A percentile compares a stretch with the other conserved stretches of the same genome.
These are phyloP conservation scores for Babesia gibsoni DNA, from an alignment of 169 alveolate genomes.

Conservation along the genomic window DNA sequence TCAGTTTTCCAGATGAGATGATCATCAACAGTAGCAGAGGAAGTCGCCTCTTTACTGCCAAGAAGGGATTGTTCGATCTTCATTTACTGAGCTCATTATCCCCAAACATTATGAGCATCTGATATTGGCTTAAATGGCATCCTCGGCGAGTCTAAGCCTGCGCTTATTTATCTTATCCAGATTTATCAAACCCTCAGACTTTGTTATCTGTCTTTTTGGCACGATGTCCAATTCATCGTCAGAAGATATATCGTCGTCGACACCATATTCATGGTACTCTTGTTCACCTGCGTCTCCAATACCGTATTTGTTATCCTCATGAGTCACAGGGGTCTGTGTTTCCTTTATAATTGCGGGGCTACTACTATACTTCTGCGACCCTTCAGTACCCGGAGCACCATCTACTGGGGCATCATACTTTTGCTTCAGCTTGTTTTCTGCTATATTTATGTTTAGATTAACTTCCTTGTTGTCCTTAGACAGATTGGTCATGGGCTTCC, in stretches of 20 bases:
- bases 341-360: neutral
- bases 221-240: constrained; percentile 34
- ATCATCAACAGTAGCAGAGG: too few species aligned
- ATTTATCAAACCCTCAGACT: constrained; percentile 16
- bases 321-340: neutral
- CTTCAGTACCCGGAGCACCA: neutral
- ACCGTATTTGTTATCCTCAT: neutral
- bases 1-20: too few species aligned
- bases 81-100: too few species aligned
- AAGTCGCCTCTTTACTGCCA: too few species aligned
- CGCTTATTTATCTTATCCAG: constrained; percentile 26
- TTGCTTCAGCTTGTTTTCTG: too few species aligned
- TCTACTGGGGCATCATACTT: neutral
- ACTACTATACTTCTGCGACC: too few species aligned
- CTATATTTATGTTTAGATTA: neutral
- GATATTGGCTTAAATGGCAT: too few species aligned
- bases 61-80: too few species aligned
- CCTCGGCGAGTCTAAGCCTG: too few species aligned
- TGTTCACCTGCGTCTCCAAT: neutral
- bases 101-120: too few species aligned
- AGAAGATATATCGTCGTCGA: constrained; percentile 23
- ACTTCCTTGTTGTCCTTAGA: neutral
- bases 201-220: constrained; percentile 14
- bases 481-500: neutral
- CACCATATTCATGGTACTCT: constrained; percentile 25